Conservation (phyloP, 805 yeast species). For the Lipomyces kockii region DNA sequence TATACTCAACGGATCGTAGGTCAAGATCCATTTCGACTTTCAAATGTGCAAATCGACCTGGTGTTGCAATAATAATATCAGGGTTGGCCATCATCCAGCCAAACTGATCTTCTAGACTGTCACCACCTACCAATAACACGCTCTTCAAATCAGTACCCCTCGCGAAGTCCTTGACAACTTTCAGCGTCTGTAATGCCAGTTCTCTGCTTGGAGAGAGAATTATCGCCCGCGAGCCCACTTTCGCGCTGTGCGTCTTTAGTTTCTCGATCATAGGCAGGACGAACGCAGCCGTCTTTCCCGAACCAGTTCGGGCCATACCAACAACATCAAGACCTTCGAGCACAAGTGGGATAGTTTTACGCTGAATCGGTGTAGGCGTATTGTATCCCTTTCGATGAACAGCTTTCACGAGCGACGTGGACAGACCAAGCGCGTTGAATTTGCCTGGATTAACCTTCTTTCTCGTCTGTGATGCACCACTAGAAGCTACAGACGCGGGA, state of each 20-base stretch:
- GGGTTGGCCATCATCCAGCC: slow-evolving; percentile 91
- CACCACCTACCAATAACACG: slow-evolving; percentile 92
- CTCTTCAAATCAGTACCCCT: slow-evolving; percentile 82
- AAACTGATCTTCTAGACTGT: slow-evolving; percentile 96
- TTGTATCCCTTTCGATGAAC: slow-evolving; percentile 84
- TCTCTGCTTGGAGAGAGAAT: slow-evolving; percentile 95
- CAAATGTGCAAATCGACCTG: slow-evolving; percentile 95
- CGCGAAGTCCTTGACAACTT: slow-evolving; percentile 85
- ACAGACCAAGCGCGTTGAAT: slow-evolving; percentile 66
- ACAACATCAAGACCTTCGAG: slow-evolving; percentile 90
- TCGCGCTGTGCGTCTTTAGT: slow-evolving; percentile 80
- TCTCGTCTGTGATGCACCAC: slow-evolving; percentile 40
- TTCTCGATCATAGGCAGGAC: slow-evolving; percentile 86
- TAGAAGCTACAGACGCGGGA: slow-evolving; percentile 2
- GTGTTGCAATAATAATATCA: slow-evolving; percentile 93
- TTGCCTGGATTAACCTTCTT: slow-evolving; percentile 52
- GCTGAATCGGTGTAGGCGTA: slow-evolving; percentile 97
- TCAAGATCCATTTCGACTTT: slow-evolving; percentile 94
- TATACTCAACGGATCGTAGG: slow-evolving; percentile 79
- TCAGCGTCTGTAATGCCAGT: slow-evolving; percentile 89
- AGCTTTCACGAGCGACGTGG: slow-evolving; percentile 69
- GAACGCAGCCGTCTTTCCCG: slow-evolving; percentile 98
- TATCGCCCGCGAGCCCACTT: slow-evolving; percentile 81
- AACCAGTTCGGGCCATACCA: slow-evolving; percentile 99
- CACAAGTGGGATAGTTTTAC: slow-evolving; percentile 91